These are phyloP conservation scores for Paramecium sonneborni DNA, from an alignment of 73 alveolate genomes.

Conservation along the genomic window DNA sequence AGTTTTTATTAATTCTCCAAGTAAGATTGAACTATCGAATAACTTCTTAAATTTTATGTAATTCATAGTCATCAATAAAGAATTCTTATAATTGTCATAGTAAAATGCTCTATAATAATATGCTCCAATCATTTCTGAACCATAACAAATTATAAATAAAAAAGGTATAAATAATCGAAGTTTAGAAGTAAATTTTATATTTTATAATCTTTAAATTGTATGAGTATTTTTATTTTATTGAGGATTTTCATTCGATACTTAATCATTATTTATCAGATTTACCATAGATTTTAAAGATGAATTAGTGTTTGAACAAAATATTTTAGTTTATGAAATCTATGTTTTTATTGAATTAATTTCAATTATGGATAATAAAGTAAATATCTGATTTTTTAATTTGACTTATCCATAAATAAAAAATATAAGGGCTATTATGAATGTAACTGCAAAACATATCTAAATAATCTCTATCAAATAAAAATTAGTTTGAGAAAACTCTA, in stretches of 20 bases:
- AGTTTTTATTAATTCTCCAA: conserved; percentile 6
- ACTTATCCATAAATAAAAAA: background rate
- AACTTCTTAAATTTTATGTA: background rate
- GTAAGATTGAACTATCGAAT: background rate
- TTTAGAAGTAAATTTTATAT: background rate
- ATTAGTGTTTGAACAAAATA: background rate
- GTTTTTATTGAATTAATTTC: background rate
- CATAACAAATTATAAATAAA: background rate
- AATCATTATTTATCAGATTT: no score
- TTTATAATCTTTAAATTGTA: background rate
- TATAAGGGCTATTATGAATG: background rate
- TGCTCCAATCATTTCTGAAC: background rate
- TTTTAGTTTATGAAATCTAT: background rate
- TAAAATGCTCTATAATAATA: background rate
- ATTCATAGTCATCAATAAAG: background rate
- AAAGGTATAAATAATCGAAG: background rate
- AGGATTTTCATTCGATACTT: background rate
- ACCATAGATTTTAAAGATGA: background rate
- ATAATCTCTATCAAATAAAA: background rate
- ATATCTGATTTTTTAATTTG: background rate
- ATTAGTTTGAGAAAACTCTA: background rate
- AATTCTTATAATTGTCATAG: background rate
- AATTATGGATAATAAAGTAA: background rate
- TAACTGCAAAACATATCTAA: background rate
- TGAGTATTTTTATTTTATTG: background rate